These are phyloP conservation scores for Castanospermum australe DNA, from an alignment of 306 rosid species.

Conservation along the genomic window DNA sequence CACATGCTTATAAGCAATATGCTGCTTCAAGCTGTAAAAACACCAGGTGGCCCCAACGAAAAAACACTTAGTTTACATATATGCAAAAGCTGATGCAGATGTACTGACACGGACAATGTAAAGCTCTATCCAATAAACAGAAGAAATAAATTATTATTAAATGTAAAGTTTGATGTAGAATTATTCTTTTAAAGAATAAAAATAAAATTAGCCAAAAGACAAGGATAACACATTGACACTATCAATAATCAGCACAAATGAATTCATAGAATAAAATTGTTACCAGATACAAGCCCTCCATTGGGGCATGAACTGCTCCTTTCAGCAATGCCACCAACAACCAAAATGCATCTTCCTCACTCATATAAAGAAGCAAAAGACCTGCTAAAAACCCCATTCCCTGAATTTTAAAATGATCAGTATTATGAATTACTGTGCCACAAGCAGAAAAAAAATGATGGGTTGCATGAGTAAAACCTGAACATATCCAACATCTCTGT, in stretches of 20 bases:
- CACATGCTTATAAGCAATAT: not conserved
- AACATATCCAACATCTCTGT: constrained; percentile 97
- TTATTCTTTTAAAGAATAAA: not conserved
- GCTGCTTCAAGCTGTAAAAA: not conserved
- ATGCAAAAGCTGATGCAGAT: not conserved
- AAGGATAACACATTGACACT: not conserved
- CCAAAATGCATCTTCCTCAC: constrained; percentile 99
- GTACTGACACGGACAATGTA: not conserved
- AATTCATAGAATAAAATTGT: not conserved
- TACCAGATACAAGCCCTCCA: constrained; percentile 98
- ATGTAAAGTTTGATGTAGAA: not conserved
- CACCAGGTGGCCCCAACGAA: not conserved
- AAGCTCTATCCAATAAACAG: not conserved
- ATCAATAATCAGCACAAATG: not conserved
- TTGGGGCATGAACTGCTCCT: constrained; percentile 98
- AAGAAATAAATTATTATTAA: not conserved
- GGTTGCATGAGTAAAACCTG: constrained; percentile 59
- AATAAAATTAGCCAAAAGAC: not conserved
- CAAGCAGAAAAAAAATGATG: constrained; percentile 11
- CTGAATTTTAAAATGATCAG: constrained; percentile 54
- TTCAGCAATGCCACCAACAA: constrained; percentile 91
- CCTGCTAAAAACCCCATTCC: constrained; percentile 99
- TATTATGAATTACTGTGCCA: constrained; percentile 12
- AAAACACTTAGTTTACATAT: not conserved
- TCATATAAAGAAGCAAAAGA: constrained; percentile 94